Conservation (phyloP, 116 monocot species). For the Posidonia oceanica region DNA sequence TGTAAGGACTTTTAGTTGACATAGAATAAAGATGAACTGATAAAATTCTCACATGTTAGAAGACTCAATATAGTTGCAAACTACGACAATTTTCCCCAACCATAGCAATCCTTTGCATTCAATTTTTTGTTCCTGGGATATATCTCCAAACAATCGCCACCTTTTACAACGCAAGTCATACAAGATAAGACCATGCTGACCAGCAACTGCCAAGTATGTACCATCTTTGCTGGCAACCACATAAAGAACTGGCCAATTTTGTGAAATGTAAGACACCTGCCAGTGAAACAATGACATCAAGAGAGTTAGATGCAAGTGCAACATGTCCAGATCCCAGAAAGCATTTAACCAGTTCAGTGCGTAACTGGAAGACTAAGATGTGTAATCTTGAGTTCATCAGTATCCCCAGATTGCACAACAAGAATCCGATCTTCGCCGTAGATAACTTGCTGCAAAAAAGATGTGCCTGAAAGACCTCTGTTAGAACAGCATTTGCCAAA, state of each 20-base stretch:
- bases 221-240: slow-evolving; percentile 96
- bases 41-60: slow-evolving; percentile 55
- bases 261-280: slow-evolving; percentile 96
- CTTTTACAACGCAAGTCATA: slow-evolving; percentile 87
- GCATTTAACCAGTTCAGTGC: slow-evolving; percentile 3
- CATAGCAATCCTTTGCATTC: slow-evolving; percentile 94
- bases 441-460: slow-evolving; percentile 79
- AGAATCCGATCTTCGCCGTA: slow-evolving; percentile 95
- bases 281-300: slow-evolving; percentile 19
- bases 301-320: slow-evolving; percentile 3
- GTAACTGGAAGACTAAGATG: slow-evolving; percentile 96
- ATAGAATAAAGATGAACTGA: not conserved
- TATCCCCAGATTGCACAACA: slow-evolving; percentile 80
- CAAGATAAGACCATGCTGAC: slow-evolving; percentile 79
- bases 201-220: slow-evolving; percentile 88
- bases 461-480: slow-evolving; percentile 82
- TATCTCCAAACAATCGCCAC: slow-evolving; percentile 98
- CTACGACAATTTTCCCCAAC: slow-evolving; percentile 89
- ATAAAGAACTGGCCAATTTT: slow-evolving; percentile 96
- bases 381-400: slow-evolving; percentile 82
- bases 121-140: slow-evolving; percentile 96
- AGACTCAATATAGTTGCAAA: slow-evolving; percentile 84
- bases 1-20: too few relatives aligned
- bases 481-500: slow-evolving; percentile 95
- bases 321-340: not conserved